A percentile compares a stretch with the other conserved stretches of the same genome.
Conservation (phyloP, 192 early-diverging fungal species). For the Entomortierella chlamydospora region DNA sequence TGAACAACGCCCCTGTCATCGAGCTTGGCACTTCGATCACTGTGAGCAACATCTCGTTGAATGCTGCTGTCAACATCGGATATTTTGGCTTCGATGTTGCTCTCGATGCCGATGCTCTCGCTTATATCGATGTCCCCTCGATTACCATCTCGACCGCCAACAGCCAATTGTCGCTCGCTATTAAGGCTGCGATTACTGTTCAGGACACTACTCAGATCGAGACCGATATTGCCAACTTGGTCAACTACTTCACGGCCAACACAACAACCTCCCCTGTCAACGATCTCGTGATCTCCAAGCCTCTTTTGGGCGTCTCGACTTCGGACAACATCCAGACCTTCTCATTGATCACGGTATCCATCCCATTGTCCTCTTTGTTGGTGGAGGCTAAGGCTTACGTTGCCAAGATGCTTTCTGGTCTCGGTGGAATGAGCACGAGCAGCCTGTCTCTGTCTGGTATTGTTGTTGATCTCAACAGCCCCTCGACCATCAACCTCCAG, state of each 20-base stretch:
- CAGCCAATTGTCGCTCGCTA: conserved; percentile 35
- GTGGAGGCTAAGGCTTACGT: conserved; percentile 20
- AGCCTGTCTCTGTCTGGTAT: conserved; percentile 34
- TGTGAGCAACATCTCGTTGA: conserved; percentile 43
- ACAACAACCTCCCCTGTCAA: conserved; percentile 39
- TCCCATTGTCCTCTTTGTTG: conserved; percentile 19
- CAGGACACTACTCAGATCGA: conserved; percentile 40
- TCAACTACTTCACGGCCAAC: conserved; percentile 46
- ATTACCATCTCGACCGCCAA: conserved; percentile 46
- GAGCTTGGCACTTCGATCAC: conserved; percentile 44
- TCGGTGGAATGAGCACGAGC: conserved; percentile 38
- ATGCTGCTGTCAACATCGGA: conserved; percentile 51
- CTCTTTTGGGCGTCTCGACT: conserved; percentile 35
- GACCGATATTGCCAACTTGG: conserved; percentile 44
- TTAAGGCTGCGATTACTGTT: conserved; percentile 40
- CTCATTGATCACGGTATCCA: conserved; percentile 29
- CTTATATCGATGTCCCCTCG: conserved; percentile 46
- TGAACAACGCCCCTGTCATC: conserved; percentile 51
- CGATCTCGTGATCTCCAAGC: conserved; percentile 33
- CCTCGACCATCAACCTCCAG: conserved; percentile 37
- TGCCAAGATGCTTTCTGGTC: conserved; percentile 30
- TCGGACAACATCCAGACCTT: conserved; percentile 48
- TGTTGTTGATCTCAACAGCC: conserved; percentile 49
- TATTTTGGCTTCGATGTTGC: conserved; percentile 54
- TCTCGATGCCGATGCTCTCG: conserved; percentile 33